phyloP scores from a whole-genome alignment of 495 filamentous ascomycete genomes.

The Aspergillus bridgeri region DNA sequence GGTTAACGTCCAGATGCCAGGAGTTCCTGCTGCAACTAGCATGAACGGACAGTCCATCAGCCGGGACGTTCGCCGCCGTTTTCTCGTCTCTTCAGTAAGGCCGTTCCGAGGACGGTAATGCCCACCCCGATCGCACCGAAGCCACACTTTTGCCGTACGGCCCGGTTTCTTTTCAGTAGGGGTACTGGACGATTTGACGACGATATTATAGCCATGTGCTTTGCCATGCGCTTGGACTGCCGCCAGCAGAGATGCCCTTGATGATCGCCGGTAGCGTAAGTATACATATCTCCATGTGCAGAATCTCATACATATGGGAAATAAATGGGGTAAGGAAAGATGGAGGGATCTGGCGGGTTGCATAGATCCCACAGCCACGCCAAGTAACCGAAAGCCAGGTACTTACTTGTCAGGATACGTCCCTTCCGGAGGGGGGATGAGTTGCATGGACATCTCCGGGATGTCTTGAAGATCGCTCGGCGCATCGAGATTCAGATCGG shows the following conservation, averaged over 20 bases:
- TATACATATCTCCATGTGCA: not conserved
- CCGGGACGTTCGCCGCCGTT: slow-evolving; percentile 44
- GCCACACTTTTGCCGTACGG: slow-evolving; percentile 46
- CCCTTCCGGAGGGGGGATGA: slow-evolving; percentile 42
- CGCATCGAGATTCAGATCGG: slow-evolving; percentile 46
- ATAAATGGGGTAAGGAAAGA: no score
- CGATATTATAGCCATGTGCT: slow-evolving; percentile 46
- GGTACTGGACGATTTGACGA: slow-evolving; percentile 47
- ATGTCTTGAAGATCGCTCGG: slow-evolving; percentile 50
- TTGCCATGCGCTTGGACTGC: slow-evolving; percentile 47
- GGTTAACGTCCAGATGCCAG: slow-evolving; percentile 44
- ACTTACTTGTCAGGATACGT: slow-evolving; percentile 48
- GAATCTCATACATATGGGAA: not conserved
- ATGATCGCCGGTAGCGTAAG: slow-evolving; percentile 2
- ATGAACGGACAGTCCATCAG: slow-evolving; percentile 50
- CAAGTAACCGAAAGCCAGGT: not conserved
- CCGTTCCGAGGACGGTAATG: slow-evolving; percentile 49
- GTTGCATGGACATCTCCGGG: slow-evolving; percentile 43
- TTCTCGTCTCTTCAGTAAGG: slow-evolving; percentile 47
- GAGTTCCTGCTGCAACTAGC: slow-evolving; percentile 43
- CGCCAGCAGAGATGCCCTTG: slow-evolving; percentile 36
- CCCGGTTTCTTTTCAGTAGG: slow-evolving; percentile 48
- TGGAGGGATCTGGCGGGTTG: not conserved
- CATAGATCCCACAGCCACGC: not conserved
- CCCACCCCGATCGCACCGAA: slow-evolving; percentile 50